Base-by-base conservation (phyloP, 495 filamentous ascomycete species). In the Xylaria sp. region DNA sequence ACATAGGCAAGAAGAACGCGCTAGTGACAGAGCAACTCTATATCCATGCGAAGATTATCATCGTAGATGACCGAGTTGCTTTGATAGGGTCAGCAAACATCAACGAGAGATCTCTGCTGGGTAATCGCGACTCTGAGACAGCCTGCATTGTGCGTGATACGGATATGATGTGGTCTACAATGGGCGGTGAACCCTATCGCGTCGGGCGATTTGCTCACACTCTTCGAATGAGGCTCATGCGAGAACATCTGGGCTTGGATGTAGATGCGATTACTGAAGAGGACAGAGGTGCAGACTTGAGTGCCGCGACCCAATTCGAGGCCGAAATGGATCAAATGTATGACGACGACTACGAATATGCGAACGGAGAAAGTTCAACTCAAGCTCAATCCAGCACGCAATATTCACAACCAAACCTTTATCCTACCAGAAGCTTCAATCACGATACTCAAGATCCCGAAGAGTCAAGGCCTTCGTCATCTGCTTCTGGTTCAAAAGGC, bases 61-160 rank as follows among this genome's bases (percentile, higher is more conserved):
- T 99, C 68, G 96, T 97, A 5, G 96, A 99, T 80, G 96, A 99
- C 76, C 88, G 95, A 41, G 89, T 94, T 73, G 95, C 91, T 29
- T 91, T 99, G 67, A 99, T 99, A 75, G 96, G 96, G 21, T 98
- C 95, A 48, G 97, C 96, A 35, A 99, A 99, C 77, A 99, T 99
- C 84, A 99, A 99, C 76, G 96, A 99, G 78, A 92, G 96, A 37
- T 98, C 95, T 15, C 95, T 99, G 94, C 77, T 97, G 26, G 96
- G 96, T 44, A 89, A 88, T 21, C 86, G 97, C 72, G 96, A 99
- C 80, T 97, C 94, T 1, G 96, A 99, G 78, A 91, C 93, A 63
- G 97, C 97, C 4, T 90, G 95, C 7, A 86, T 99, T 24, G 93
- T 99, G 48, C 88, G 95, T 58, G 96, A 99, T 81, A 97, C 93